Evolutionary conservation across 2,329 filamentous ascomycete genomes (phyloP), one percentile per base, ranked within the genome.

Genomic region (Aspergillus caelatus): DNA sequence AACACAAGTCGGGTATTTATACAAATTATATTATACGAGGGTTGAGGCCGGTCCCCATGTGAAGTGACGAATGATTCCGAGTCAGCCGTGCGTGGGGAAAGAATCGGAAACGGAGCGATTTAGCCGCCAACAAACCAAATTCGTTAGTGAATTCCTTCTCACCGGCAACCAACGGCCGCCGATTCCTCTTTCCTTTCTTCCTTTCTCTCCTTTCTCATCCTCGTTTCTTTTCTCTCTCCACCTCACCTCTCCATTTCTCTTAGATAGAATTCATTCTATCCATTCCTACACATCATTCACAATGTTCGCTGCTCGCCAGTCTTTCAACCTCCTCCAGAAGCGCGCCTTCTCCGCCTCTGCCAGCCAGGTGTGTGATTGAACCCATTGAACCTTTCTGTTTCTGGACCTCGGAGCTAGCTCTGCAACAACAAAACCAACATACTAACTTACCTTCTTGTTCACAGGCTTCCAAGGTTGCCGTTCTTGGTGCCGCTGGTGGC

Each of bases 401-500:
- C 48, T 57, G 36, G 58, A 65, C 65, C 60, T 64, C 63, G 62
- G 62, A 65, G 43, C 43, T 60, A 46, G 28, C n/a, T 39, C n/a
- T 57, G 28, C 28, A 32, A 36, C 54, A 32, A 32, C 16, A 41
- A n/a, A 21, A 34, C 19, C 2, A 52, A 21, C 16, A 19, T 43
- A 23, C 28, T 36, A 39, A 60, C 68, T 70, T 65, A 73, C 59
- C 36, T 57, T 53, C 48, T 60, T 36, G 28, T 53, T 50, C 60
- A 43, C 71, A 99, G 95, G 88, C 93, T 78, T 96, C 94, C 83
- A 98, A 98, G 89, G 95, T 99, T 76, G 89, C 94, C 78, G 93
- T 99, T 73, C 92, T 98, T 81, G 95, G 95, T 86, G 95, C 95
- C 73, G 91, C 91, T 77, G 95, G 95, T 85, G 95, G 95, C 83